Evolutionary conservation across 306 rosid genomes (phyloP).

Genomic region (Abrus pulchellus): DNA sequence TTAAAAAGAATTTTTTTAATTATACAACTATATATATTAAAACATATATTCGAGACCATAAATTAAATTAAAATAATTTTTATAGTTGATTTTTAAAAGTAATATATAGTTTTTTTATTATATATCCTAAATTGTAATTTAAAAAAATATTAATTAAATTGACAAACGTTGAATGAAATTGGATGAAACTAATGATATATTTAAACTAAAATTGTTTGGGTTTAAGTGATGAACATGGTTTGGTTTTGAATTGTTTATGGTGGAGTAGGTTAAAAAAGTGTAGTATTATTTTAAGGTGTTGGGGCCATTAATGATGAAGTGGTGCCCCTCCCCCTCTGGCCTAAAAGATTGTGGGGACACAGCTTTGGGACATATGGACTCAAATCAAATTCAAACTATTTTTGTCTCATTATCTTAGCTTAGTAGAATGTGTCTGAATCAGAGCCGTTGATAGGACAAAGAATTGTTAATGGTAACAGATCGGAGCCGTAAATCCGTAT

Average conservation of each 20-base stretch:
- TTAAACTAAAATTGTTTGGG: no score
- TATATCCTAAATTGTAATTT: no score
- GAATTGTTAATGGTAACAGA: slow-evolving; percentile 26
- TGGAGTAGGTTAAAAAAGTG: not conserved
- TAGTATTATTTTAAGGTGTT: slow-evolving; percentile 40
- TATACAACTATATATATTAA: no score
- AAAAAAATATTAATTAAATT: not conserved
- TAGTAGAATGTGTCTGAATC: slow-evolving; percentile 43
- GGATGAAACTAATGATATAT: not conserved
- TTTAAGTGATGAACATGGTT: not conserved
- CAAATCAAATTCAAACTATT: slow-evolving; percentile 49
- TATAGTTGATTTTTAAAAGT: no score
- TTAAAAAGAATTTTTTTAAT: no score
- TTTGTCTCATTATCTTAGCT: slow-evolving; percentile 16
- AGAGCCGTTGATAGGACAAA: slow-evolving; percentile 29
- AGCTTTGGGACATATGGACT: slow-evolving; percentile 36
- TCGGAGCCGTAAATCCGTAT: slow-evolving; percentile 46
- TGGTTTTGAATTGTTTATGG: not conserved
- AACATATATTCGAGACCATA: not conserved
- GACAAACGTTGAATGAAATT: not conserved
- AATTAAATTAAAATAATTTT: not conserved
- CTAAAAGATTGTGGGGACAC: slow-evolving; percentile 21
- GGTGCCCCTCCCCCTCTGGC: not conserved
- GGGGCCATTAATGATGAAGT: slow-evolving; percentile 42
- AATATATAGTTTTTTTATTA: no score